phyloP scores from a whole-genome alignment of 495 filamentous ascomycete species.

The Aspergillus biplanus region DNA sequence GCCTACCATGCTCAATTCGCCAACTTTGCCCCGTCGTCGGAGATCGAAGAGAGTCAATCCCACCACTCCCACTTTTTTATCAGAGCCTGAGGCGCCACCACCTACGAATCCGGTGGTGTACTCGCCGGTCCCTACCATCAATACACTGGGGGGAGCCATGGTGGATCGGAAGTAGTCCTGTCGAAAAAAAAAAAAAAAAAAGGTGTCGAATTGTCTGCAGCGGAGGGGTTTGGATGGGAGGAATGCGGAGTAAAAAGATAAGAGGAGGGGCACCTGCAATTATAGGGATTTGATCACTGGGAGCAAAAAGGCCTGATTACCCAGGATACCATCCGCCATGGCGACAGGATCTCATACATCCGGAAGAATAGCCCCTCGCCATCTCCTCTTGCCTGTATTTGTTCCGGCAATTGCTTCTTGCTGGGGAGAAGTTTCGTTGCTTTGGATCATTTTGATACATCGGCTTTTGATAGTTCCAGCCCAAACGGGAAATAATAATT shows the following conservation, averaged over 20 bases:
- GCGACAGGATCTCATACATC: not conserved
- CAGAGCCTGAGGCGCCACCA: conserved; percentile 73
- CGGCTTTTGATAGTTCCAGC: conserved; percentile 15
- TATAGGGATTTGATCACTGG: not conserved
- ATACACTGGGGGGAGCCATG: conserved; percentile 20
- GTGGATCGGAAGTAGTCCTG: not conserved
- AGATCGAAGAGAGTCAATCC: conserved; percentile 90
- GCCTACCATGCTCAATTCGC: conserved; percentile 85
- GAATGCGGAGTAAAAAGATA: not conserved
- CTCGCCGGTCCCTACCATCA: conserved; percentile 81
- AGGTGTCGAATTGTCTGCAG: not conserved
- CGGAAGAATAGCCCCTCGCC: not conserved
- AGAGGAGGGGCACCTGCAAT: not conserved
- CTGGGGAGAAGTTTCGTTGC: too few species aligned
- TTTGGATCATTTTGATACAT: conserved; percentile 11
- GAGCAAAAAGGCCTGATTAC: not conserved
- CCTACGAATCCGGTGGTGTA: conserved; percentile 94
- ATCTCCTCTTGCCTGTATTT: not conserved
- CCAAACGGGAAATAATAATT: conserved; percentile 13
- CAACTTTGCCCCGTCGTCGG: conserved; percentile 84
- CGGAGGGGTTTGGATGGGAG: not conserved
- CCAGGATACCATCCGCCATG: not conserved
- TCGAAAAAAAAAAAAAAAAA: not conserved
- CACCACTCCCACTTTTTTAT: conserved; percentile 94
- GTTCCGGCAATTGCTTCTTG: conserved; percentile 5